Evolutionary conservation across 495 filamentous ascomycete genomes (phyloP).

Genomic region (Xylaria nigripes): DNA sequence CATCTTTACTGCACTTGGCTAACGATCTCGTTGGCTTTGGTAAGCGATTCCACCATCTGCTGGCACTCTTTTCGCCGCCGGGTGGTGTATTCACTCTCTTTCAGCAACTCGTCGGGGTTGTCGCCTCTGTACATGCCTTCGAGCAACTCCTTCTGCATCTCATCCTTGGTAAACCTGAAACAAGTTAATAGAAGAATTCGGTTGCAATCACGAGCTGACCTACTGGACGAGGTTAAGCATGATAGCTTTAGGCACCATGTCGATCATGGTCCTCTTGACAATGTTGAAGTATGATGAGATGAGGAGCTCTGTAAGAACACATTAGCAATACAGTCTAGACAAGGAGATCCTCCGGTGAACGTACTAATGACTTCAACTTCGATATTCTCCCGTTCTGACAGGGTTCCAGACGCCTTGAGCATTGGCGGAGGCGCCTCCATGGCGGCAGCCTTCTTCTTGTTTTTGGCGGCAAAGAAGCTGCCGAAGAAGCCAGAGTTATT

Average conservation of each 20-base stretch:
- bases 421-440: constrained; percentile 93
- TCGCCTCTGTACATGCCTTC: constrained; percentile 92
- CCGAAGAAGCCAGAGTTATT: constrained; percentile 80
- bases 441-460: constrained; percentile 99
- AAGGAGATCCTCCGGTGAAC: constrained; percentile 32
- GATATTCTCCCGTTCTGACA: constrained; percentile 85
- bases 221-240: constrained; percentile 96
- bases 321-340: constrained; percentile 13
- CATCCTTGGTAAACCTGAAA: constrained; percentile 81
- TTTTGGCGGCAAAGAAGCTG: constrained; percentile 94
- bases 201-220: constrained; percentile 28
- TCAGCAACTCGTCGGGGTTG: constrained; percentile 87
- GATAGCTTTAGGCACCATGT: constrained; percentile 99
- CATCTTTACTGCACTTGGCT: constrained; percentile 74
- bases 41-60: constrained; percentile 93
- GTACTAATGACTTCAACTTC: constrained; percentile 98
- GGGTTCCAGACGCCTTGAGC: constrained; percentile 84
- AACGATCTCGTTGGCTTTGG: constrained; percentile 89
- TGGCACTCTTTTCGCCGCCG: constrained; percentile 95
- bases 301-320: constrained; percentile 60
- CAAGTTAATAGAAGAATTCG: constrained; percentile 12
- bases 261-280: constrained; percentile 95
- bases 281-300: constrained; percentile 98
- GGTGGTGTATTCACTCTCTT: constrained; percentile 96
- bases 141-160: constrained; percentile 97